Conservation (phyloP, 106 monocot genomes). For the Dendrobium catenatum region DNA sequence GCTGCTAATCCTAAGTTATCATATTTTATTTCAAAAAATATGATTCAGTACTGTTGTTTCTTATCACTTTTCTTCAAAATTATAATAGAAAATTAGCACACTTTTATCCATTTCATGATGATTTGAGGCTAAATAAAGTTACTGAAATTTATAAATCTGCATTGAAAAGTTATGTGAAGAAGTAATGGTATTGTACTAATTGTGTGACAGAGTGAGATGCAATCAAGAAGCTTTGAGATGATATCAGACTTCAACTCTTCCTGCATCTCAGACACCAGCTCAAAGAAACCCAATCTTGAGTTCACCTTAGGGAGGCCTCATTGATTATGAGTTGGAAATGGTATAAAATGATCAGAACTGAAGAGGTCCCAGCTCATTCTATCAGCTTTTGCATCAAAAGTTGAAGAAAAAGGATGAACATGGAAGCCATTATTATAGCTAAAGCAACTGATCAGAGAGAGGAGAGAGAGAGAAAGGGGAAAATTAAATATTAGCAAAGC, state of each 20-base stretch:
- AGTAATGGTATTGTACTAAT: neutral
- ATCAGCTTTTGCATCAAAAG: neutral
- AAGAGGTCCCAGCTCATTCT: neutral
- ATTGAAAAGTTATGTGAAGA: neutral
- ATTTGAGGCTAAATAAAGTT: neutral
- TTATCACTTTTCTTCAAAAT: neutral
- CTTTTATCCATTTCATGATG: neutral
- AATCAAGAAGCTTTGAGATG: slow-evolving; percentile 35
- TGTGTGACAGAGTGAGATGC: slow-evolving; percentile 20
- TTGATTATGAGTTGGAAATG: slow-evolving; percentile 4
- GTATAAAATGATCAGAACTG: neutral
- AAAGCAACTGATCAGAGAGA: slow-evolving; percentile 3
- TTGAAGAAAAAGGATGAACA: slow-evolving; percentile 4
- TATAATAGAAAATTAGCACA: neutral
- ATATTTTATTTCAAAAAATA: neutral
- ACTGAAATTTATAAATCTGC: neutral
- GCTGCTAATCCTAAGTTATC: neutral
- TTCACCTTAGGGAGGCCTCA: slow-evolving; percentile 70
- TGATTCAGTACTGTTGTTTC: neutral
- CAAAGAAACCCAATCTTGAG: slow-evolving; percentile 72
- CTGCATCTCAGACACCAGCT: slow-evolving; percentile 23
- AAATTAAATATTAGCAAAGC: slow-evolving; percentile 12
- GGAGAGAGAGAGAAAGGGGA: slow-evolving; percentile 5
- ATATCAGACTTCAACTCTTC: slow-evolving; percentile 37
- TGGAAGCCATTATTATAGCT: neutral